Conservation (phyloP, 163 green algal species). For the Volvox carteri region DNA sequence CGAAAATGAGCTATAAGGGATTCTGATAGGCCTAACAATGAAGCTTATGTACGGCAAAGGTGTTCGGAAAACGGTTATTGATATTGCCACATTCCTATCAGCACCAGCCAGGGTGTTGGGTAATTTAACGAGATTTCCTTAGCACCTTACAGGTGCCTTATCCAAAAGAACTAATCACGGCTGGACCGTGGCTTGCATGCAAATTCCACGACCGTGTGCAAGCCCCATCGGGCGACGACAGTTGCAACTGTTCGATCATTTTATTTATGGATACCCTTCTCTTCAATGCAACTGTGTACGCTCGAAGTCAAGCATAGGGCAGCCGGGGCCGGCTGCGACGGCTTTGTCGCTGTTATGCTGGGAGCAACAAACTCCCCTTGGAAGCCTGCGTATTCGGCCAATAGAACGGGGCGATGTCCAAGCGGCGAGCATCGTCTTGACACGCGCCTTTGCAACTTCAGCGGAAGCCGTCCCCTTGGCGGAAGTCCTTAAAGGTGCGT, state of each 20-base stretch:
- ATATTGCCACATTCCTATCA: too few species aligned
- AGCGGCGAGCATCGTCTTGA: slow-evolving; percentile 53
- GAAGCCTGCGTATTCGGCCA: slow-evolving; percentile 1
- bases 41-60: too few species aligned
- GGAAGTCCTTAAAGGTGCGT: slow-evolving; percentile 54
- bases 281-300: background rate
- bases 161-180: background rate
- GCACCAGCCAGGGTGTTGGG: too few species aligned
- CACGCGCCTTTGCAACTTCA: slow-evolving; percentile 57
- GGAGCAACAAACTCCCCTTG: background rate
- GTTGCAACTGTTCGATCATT: background rate
- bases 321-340: background rate
- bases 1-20: too few species aligned
- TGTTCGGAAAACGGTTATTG: too few species aligned
- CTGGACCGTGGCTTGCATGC: background rate
- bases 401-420: slow-evolving; percentile 35
- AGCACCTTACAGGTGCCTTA: background rate
- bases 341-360: background rate
- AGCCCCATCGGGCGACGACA: background rate
- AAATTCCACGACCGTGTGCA: background rate
- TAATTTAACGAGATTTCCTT: too few species aligned
- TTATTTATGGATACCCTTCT: background rate
- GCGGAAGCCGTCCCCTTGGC: slow-evolving; percentile 56
- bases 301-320: background rate
- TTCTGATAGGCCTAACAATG: too few species aligned